Conservation (phyloP, 345 rosid genomes). For the Aquilaria malaccensis region DNA sequence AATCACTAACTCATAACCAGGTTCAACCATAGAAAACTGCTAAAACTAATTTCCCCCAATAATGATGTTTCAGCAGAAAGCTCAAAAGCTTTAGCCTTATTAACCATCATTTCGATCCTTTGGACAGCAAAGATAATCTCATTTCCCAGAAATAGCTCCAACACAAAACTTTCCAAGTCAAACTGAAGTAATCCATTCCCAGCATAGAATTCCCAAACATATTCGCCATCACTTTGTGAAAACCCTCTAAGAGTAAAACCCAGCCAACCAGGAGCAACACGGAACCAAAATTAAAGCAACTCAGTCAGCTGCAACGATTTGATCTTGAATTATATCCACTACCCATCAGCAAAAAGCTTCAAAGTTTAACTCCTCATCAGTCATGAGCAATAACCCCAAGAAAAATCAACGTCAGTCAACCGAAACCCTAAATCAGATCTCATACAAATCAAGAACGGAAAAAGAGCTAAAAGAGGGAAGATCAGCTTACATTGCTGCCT, state of each 20-base stretch:
- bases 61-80: too few relatives aligned
- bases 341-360: not conserved
- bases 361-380: not conserved
- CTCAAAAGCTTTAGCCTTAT: too few relatives aligned
- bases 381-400: not conserved
- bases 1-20: not conserved
- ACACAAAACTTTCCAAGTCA: too few relatives aligned
- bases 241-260: too few relatives aligned
- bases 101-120: too few relatives aligned
- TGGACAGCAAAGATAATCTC: too few relatives aligned
- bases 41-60: too few relatives aligned
- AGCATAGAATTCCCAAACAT: too few relatives aligned
- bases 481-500: constrained; percentile 64
- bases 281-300: not conserved
- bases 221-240: too few relatives aligned
- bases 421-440: constrained; percentile 28
- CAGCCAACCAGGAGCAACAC: not conserved
- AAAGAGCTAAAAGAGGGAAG: constrained; percentile 1
- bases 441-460: not conserved
- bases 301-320: not conserved
- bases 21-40: too few relatives aligned
- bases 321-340: not conserved
- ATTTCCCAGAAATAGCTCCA: too few relatives aligned
- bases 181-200: too few relatives aligned
- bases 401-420: not conserved